Percentiles rank a stretch among this genome's conserved stretches.
phyloP scores from a whole-genome alignment of 169 alveolate species.

The Plasmodium yoelii region DNA sequence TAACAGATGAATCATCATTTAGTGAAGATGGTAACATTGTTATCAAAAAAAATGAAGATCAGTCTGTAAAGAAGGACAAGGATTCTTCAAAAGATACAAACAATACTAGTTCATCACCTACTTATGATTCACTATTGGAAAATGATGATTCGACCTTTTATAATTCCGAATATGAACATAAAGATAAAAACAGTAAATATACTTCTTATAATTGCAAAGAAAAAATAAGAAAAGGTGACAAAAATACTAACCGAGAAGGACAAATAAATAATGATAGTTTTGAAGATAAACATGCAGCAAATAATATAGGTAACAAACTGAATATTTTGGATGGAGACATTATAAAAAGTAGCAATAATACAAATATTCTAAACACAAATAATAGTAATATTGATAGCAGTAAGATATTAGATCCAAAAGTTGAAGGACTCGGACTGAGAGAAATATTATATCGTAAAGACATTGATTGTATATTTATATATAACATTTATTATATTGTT shows the following conservation, averaged over 20 bases:
- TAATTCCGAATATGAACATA: neutral
- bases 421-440: constrained; percentile 23
- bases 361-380: neutral
- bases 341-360: constrained; percentile 11
- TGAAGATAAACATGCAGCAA: no score
- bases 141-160: neutral
- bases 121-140: neutral
- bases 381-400: neutral
- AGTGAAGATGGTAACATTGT: constrained; percentile 14
- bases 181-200: constrained; percentile 1
- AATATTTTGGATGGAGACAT: constrained; percentile 11
- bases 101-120: neutral
- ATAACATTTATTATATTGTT: constrained; percentile 46
- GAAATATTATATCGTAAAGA: constrained; percentile 76
- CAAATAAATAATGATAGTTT: neutral
- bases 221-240: no score
- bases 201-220: no score
- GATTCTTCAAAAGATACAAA: constrained; percentile 9
- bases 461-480: constrained; percentile 60
- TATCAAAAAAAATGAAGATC: no score
- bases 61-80: neutral
- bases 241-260: neutral
- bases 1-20: constrained; percentile 49
- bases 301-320: neutral
- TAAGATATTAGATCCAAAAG: constrained; percentile 7